Evolutionary conservation across 2,329 filamentous ascomycete species (phyloP), one percentile per base, ranked within the genome.

Genomic region (Colletotrichum echinochloae): DNA sequence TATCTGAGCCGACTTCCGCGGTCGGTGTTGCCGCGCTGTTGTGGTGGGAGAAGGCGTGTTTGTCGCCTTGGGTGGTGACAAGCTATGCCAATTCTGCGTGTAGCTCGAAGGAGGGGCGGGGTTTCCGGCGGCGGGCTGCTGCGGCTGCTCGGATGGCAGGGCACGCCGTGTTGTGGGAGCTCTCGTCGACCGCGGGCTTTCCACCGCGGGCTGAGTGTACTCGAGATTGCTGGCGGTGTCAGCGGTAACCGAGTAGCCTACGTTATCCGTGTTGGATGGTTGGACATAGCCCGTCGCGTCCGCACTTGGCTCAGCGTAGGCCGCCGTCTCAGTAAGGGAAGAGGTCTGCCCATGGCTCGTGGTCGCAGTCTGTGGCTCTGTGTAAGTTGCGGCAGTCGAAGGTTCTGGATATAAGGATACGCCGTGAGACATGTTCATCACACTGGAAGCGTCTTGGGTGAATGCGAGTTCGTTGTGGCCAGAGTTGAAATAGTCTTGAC

Each of bases 401-500:
- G 68, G 57, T 16, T 71, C 68, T 3, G 68, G 18, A 18, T 71
- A 71, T 5, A 60, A 39, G 23, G 51, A 30, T 11, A 56, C 51
- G 26, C 30, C 60, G 20, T 70, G 66, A 18, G 61, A 54, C n/a
- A 62, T 66, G 41, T 11, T 23, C 14, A 62, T 46, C 16, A 48
- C 61, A 14, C 60, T 57, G 44, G 61, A 63, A n/a, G 51, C 23
- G 18, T 37, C 52, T n/a, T 77, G 77, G 11, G 78, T 72, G 23
- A 78, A 71, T 16, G 72, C 62, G 20, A 78, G 57, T 23, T 72
- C 75, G 23, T 54, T 64, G 11, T 78, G 74, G 12, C 73, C 65
- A n/a, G 77, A 70, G 44, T 76, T 76, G 39, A 78, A 80, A 67
- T 79, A 78, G 30, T 77, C 71, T 39, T 76, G 73, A 20, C 73